Evolutionary conservation across 2,329 filamentous ascomycete genomes (phyloP).

Genomic region (Ophiostoma himal-ulmi): DNA sequence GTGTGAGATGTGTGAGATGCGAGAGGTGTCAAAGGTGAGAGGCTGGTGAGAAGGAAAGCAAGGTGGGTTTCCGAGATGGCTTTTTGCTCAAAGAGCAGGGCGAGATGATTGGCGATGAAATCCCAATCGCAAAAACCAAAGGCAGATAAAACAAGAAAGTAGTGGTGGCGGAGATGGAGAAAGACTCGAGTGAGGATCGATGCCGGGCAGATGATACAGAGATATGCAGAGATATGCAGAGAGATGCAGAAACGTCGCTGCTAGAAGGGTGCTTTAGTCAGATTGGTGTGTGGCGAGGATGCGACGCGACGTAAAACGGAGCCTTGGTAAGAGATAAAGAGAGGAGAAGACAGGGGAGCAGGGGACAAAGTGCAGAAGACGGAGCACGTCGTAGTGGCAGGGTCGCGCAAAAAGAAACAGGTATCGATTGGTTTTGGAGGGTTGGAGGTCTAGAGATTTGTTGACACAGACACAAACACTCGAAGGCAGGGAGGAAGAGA

Average conservation of each 20-base stretch:
- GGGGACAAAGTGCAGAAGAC: not conserved
- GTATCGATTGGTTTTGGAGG: not conserved
- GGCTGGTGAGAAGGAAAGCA: constrained; percentile 8
- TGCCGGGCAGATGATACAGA: not conserved
- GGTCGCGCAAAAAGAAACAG: constrained; percentile 2
- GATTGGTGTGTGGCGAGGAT: constrained; percentile 11
- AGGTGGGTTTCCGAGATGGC: not conserved
- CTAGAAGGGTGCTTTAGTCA: constrained; percentile 3
- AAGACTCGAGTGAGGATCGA: not conserved
- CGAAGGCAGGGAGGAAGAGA: constrained; percentile 15
- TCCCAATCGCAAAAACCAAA: not conserved
- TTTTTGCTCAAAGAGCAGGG: constrained; percentile 14
- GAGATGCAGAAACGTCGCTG: constrained; percentile 11
- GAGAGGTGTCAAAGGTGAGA: not conserved
- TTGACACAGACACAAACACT: not conserved
- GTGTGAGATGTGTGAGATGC: constrained; percentile 1
- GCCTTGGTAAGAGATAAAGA: constrained; percentile 9
- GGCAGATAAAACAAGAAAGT: not conserved
- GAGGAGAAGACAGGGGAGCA: not conserved
- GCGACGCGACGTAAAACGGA: constrained; percentile 18
- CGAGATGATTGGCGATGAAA: not conserved
- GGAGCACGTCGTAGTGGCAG: constrained; percentile 4
- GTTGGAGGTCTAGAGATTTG: not conserved
- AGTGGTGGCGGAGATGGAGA: not conserved
- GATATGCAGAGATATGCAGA: too few relatives aligned